Base-by-base conservation (phyloP, 164 flowering plant genomes). In the Annona cherimola region DNA sequence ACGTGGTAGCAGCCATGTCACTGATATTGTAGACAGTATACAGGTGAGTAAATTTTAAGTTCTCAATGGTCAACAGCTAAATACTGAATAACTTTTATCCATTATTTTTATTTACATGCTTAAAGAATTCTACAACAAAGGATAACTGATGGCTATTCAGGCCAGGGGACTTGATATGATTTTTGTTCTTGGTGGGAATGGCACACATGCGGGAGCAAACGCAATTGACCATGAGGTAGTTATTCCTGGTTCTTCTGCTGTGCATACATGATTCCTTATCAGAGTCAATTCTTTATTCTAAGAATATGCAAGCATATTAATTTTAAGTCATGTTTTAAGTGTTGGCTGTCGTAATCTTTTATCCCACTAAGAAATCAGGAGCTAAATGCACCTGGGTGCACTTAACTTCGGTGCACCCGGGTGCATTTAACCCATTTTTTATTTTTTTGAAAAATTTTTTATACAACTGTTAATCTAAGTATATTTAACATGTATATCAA, bases 1-100 rank as follows among this genome's bases (percentile, higher is more conserved):
- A 35, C 96, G 96, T 59, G 99, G 98, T 42, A 90, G 88, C 61
- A 96, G 97, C 2, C 70, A 66, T 19, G 79, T 87, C 61, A 79
- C 78, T 80, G 90, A 90, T 66, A 92, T 94, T 70, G 98, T 92
- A 55, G 95, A 90, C 79, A 89, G 83, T 76, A 78, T 94, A 91
- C 85, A 92, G 95, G 98, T 92, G 20, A 8, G 14, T 4, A 5
- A 11, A 8, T 54, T 61, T 61, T 40, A 3, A 61, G 6, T 61
- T 14, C 39, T 35, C 26, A 9, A 20, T 61, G 64, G 35, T 35
- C 8, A 40, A 40, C 64, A 6, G 19, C 40, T 61, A 40, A 11
- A 39, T 39, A 18, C 41, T 63, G 67, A 35, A 40, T 40, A 4
- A 50, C 57, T 50, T 16, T 50, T 16, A 11, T 8, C n/a, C n/a